Conservation (phyloP, 2,329 filamentous ascomycete species). For the Neopestalotiopsis sp. region DNA sequence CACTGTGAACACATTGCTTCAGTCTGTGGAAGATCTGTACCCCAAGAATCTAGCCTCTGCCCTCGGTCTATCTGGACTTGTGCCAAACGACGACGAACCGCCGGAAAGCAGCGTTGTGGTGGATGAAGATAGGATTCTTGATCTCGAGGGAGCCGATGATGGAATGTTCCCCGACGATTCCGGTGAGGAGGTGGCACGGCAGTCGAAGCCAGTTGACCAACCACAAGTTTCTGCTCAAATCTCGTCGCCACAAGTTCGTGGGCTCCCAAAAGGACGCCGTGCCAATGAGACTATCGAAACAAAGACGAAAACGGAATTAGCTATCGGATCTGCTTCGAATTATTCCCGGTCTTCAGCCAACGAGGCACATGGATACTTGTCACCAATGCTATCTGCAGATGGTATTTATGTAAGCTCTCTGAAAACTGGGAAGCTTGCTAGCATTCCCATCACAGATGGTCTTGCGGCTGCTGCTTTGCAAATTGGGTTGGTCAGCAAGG, state of each 20-base stretch:
- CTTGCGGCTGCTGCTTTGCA: slow-evolving; percentile 47
- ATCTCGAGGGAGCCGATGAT: slow-evolving; percentile 50
- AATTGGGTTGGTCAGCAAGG: slow-evolving; percentile 42
- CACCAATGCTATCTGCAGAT: slow-evolving; percentile 24
- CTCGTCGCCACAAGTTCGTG: not conserved
- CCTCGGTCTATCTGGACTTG: slow-evolving; percentile 44
- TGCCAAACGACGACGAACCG: slow-evolving; percentile 33
- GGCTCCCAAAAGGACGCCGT: slow-evolving; percentile 17
- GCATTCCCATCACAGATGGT: slow-evolving; percentile 41
- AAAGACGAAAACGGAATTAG: not conserved
- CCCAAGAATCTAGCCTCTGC: slow-evolving; percentile 65
- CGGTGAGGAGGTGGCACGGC: slow-evolving; percentile 49
- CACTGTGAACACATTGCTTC: slow-evolving; percentile 74
- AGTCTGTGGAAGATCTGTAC: slow-evolving; percentile 88
- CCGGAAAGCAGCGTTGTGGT: slow-evolving; percentile 60
- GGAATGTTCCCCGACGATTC: slow-evolving; percentile 56
- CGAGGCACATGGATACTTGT: no score
- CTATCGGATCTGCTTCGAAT: not conserved
- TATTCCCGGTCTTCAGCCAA: not conserved
- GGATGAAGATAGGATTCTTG: slow-evolving; percentile 64
- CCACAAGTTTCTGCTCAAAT: not conserved
- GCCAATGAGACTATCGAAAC: not conserved
- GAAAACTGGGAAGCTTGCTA: slow-evolving; percentile 39
- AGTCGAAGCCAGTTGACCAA: not conserved
- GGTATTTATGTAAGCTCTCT: slow-evolving; percentile 51